phyloP scores from a whole-genome alignment of 306 rosid genomes.

The Rosa multiflora region DNA sequence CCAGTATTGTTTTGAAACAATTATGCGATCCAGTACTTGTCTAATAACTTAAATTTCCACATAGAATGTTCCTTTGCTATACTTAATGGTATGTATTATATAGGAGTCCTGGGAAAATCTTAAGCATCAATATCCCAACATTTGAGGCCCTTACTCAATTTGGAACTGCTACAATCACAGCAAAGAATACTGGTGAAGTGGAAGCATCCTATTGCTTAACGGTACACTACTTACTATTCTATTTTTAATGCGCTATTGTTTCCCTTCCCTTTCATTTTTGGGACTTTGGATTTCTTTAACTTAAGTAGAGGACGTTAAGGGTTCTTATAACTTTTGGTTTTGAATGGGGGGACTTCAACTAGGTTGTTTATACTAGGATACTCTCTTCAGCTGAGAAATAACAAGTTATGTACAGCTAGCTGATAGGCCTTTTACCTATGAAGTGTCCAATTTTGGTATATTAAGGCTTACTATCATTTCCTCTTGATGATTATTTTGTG shows the following conservation, averaged over 20 bases:
- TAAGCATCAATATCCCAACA: constrained; percentile 73
- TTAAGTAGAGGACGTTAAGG: not conserved
- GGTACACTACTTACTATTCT: constrained; percentile 37
- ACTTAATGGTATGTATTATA: not conserved
- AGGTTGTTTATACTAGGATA: not conserved
- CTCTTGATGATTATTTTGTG: not conserved
- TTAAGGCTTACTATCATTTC: not conserved
- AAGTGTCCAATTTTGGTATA: not conserved
- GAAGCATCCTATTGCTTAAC: constrained; percentile 97
- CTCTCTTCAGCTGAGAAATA: not conserved
- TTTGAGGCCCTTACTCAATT: constrained; percentile 86
- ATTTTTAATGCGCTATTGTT: not conserved
- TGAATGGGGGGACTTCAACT: not conserved
- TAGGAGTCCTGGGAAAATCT: constrained; percentile 92
- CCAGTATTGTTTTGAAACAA: not conserved
- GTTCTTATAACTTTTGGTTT: not conserved
- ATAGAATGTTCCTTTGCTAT: not conserved
- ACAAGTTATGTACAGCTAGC: not conserved
- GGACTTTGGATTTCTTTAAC: not conserved
- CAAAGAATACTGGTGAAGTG: constrained; percentile 85
- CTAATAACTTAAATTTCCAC: not conserved
- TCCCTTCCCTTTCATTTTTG: not conserved
- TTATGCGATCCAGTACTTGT: not conserved
- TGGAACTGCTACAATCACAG: constrained; percentile 75
- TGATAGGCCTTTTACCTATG: not conserved